Base-by-base conservation (phyloP, 2,329 filamentous ascomycete species). In the Venturia pyrina region DNA sequence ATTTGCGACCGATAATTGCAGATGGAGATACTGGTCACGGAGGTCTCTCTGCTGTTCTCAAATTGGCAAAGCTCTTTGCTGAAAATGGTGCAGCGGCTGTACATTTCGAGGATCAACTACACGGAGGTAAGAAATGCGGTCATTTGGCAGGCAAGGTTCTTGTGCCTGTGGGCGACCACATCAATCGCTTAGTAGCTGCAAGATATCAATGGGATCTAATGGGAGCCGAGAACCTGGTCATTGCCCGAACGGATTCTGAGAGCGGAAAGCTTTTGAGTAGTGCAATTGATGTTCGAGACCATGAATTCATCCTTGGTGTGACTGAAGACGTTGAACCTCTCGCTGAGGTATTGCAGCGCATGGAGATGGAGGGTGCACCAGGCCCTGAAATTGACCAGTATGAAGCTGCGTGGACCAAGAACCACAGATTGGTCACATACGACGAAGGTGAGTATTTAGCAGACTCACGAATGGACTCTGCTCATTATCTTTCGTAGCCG, bases 121-220 rank as follows among this genome's bases (percentile, higher is more conserved):
- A 98, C 74, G 95, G 95, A 56, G 95, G 95, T 68, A 99, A 99
- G 82, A 99, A 98, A 79, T 99, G 95, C 74, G 95, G 95, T 19
- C 95, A 99, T 78, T 81, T 98, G 68, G 95, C 95, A 0, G 95
- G 95, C 70, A 99, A 98, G 76, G 95, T 98, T 1, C 82, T 99
- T 10, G 95, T 98, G 2, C 93, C 95, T 0, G 87, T 93, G 0
- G 90, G 92, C 68, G 95, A 98, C 75, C 95, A 99, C 80, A 96
- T 98, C 81, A 97, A 96, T 79, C 88, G 95, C 37, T 86, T 99
- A 5, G 88, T 92, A 24, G 93, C 95, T 1, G 88, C 93, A 3
- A 88, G 95, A 67, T 97, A 96, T 80, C 95, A 99, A 74, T 99
- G 93, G 93, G 95, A 99, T 73, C 83, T 97, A 71, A 98, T 99